Conservation (phyloP, 2,329 filamentous ascomycete genomes). For the Fusarium duplospermum region DNA sequence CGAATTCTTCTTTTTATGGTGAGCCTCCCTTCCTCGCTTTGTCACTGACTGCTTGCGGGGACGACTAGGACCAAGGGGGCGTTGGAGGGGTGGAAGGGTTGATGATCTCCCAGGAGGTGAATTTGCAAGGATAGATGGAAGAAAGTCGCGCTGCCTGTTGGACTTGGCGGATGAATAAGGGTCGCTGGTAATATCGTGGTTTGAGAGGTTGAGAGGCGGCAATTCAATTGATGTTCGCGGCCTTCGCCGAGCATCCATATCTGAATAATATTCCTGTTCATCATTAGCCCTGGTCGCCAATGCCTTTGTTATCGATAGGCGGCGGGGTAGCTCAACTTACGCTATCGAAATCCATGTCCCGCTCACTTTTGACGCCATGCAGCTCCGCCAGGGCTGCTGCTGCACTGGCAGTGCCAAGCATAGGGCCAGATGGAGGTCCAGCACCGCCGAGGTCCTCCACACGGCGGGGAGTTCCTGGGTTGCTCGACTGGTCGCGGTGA, state of each 20-base stretch:
- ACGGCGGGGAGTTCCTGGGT: slow-evolving; percentile 75
- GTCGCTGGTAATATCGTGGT: slow-evolving; percentile 77
- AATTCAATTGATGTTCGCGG: slow-evolving; percentile 78
- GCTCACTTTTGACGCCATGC: slow-evolving; percentile 78
- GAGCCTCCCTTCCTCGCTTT: slow-evolving; percentile 78
- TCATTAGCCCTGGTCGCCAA: slow-evolving; percentile 31
- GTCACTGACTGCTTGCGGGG: slow-evolving; percentile 89
- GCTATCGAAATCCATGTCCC: slow-evolving; percentile 82
- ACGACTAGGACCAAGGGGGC: slow-evolving; percentile 75
- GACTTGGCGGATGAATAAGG: slow-evolving; percentile 73
- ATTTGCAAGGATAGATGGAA: slow-evolving; percentile 83
- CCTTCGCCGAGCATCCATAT: slow-evolving; percentile 73
- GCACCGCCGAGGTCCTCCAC: slow-evolving; percentile 74
- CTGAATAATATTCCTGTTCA: slow-evolving; percentile 74
- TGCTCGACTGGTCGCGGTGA: slow-evolving; percentile 73
- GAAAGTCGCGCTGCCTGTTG: slow-evolving; percentile 75
- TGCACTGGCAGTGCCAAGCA: slow-evolving; percentile 74
- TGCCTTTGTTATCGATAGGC: slow-evolving; percentile 42
- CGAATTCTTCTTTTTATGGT: slow-evolving; percentile 85
- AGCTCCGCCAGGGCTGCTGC: slow-evolving; percentile 90
- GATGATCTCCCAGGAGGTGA: slow-evolving; percentile 90
- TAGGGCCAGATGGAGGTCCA: slow-evolving; percentile 41
- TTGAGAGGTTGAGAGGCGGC: slow-evolving; percentile 72
- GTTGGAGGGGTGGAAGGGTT: slow-evolving; percentile 85
- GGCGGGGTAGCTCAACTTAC: slow-evolving; percentile 64